Evolutionary conservation across 2,329 filamentous ascomycete species (phyloP), one percentile per base, ranked within the genome.

Genomic region (Penicillium vulpinum): DNA sequence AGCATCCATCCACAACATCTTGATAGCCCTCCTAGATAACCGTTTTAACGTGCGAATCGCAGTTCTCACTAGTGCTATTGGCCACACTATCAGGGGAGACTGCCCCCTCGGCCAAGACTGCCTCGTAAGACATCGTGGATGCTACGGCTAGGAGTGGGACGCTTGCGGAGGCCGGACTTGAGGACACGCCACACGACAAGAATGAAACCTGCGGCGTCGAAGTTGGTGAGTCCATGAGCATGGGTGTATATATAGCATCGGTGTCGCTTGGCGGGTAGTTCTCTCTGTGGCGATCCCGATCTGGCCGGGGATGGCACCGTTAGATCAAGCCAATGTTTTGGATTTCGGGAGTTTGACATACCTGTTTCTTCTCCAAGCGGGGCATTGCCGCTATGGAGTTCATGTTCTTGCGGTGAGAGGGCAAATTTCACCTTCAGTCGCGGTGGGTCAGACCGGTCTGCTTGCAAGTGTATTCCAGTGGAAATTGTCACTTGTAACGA

Each of bases 91-190:
- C 36, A 10, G 53, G 40, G 49, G 54, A 59, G 51, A 44, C 41
- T 24, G 41, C 38, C 26, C 45, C 45, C 31, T 51, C 48, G 50
- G 56, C 61, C 54, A 64, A 55, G 57, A 40, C 53, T 47, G 51
- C 56, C 51, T 66, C 62, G 62, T 66, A 54, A 62, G 56, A 64
- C 52, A 46, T 43, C 18, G 56, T 62, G 18, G 57, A 55, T 56
- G 62, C 61, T 61, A 65, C 56, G 21, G 39, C 35, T 60, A 59
- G 59, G 36, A 51, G 61, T 62, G 60, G 61, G 55, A 62, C 57
- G 28, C 24, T 41, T 35, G 53, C 53, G 46, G 58, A 51, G 41
- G 45, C 50, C 44, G 59, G 58, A 26, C 61, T 58, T 36, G 63
- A 56, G 18, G 56, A 56, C 40, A 57, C 47, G 51, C 49, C 57